Evolutionary conservation across 108 stramenopile genomes (phyloP).

Genomic region (Nitzschia palea): DNA sequence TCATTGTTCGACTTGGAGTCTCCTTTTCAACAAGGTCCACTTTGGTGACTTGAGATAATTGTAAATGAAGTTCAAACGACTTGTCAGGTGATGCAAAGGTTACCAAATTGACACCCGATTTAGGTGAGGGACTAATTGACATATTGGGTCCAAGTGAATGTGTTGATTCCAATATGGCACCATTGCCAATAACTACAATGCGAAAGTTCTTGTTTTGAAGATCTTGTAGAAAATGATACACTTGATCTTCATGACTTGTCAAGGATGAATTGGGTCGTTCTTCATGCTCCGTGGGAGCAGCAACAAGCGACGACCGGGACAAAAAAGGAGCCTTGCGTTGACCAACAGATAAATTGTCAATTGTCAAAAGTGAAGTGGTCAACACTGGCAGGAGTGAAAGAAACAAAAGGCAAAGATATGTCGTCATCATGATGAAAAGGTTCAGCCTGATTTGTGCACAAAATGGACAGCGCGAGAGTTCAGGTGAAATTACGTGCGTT

Average conservation of each 20-base stretch:
- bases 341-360: no score
- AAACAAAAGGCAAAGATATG: no score
- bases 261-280: background rate
- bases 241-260: conserved; percentile 27
- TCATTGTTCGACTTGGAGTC: conserved; percentile 32
- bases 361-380: no score
- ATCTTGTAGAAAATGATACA: conserved; percentile 41
- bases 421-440: no score
- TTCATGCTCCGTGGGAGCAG: no score
- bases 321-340: no score
- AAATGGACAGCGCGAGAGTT: no score
- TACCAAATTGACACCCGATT: conserved; percentile 56
- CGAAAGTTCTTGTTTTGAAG: conserved; percentile 66
- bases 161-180: conserved; percentile 85
- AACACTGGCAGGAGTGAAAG: no score
- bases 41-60: conserved; percentile 53
- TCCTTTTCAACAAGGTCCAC: conserved; percentile 50
- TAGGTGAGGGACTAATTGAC: conserved; percentile 56
- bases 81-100: conserved; percentile 76
- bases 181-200: conserved; percentile 82
- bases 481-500: no score
- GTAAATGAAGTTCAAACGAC: conserved; percentile 83
- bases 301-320: no score
- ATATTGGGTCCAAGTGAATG: conserved; percentile 53
- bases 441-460: no score